Evolutionary conservation across 139 green algal genomes (phyloP), one percentile per base, ranked within the genome.

Genomic region (Mesotaenium endlicherianum): DNA sequence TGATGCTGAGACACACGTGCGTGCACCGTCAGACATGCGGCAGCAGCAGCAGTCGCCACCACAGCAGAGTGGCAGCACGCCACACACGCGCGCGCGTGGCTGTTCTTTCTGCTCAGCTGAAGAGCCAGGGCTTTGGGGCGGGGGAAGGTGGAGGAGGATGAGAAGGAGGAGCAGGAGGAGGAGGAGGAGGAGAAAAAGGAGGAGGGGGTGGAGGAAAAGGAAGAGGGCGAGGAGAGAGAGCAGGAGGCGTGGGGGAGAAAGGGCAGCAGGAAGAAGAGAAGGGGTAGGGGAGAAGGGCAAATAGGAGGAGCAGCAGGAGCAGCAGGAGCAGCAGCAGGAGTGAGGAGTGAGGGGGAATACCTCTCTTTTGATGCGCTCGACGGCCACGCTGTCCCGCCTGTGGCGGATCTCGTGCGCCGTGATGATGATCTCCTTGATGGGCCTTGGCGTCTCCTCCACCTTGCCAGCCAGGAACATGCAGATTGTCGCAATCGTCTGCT

Each of bases 391-490:
- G 60, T 88, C 83, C 44, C 84, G 87, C 70, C 75, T 77, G 76
- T 87, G 50, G 47, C 49, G 36, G 11, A 88, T 39, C 2, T 76
- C 26, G 16, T 80, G 72, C 1, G 69, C 39, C 8, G 71, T 38
- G 47, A 81, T 77, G 14, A 95, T 57, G 39, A 97, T 89, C 38
- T 95, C 91, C 0, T 58, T 72, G 14, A 96, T 82, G 16, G 77
- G 77, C 81, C 94, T 93, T 1, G 94, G 94, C 11, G 44, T 89
- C 84, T 97, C 94, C 81, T 94, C 89, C 68, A 98, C 90, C 89
- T 98, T 98, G 50, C 91, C 89, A 0, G 88, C 95, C 47, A 98
- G 89, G 87, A 95, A 96, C 50, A 98, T 87, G 88, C 93, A 95
- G 3, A 93, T 91, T 2, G 89, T 92, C 59, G 92, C 91, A 1